Conservation (phyloP, 495 filamentous ascomycete genomes). For the Xylaria flabelliformis region DNA sequence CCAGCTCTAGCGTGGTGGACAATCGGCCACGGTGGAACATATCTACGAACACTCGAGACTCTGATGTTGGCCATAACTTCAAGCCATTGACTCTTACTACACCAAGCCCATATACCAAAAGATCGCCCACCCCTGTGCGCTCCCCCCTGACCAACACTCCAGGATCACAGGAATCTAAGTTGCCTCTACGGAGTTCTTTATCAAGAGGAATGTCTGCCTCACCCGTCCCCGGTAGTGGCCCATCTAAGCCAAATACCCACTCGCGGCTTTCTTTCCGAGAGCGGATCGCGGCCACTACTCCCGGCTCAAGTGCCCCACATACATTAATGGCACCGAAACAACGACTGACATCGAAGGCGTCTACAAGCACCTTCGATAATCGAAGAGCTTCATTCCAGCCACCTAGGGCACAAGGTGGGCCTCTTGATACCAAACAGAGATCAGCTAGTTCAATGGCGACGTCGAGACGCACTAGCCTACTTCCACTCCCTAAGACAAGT, state of each 20-base stretch:
- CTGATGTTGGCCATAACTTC: constrained; percentile 72
- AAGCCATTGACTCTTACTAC: constrained; percentile 69
- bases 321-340: constrained; percentile 44
- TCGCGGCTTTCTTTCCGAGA: constrained; percentile 58
- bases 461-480: constrained; percentile 55
- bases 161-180: constrained; percentile 47
- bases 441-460: constrained; percentile 56
- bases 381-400: constrained; percentile 57
- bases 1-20: constrained; percentile 53
- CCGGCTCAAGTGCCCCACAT: constrained; percentile 44
- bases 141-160: constrained; percentile 49
- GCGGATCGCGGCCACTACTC: constrained; percentile 47
- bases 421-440: constrained; percentile 40
- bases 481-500: constrained; percentile 53
- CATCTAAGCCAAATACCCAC: constrained; percentile 40
- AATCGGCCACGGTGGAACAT: constrained; percentile 81
- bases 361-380: constrained; percentile 42
- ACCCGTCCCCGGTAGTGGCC: constrained; percentile 47
- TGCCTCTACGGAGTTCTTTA: constrained; percentile 56
- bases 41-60: constrained; percentile 72
- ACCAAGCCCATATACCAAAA: constrained; percentile 67
- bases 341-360: constrained; percentile 39
- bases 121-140: constrained; percentile 37
- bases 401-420: constrained; percentile 36
- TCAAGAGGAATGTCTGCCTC: constrained; percentile 49